Evolutionary conservation across 495 filamentous ascomycete genomes (phyloP), one percentile per base, ranked within the genome.

Genomic region (Cetradonia linearis): DNA sequence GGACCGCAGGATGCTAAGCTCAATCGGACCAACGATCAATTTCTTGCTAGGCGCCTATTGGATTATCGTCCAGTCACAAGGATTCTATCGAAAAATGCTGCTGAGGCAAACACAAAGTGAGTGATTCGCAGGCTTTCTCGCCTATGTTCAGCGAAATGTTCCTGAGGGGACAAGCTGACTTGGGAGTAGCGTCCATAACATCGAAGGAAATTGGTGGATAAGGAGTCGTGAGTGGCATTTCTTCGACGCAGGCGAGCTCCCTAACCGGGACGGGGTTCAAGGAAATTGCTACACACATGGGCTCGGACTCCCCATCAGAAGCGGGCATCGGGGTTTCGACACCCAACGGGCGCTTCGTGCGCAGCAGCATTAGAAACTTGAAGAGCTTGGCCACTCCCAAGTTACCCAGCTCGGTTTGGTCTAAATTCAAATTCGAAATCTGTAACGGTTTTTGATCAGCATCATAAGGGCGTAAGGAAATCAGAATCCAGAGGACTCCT

Each of bases 401-500:
- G 56, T 75, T 72, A 30, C 72, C 70, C 1, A 77, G 62, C 55
- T 74, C 68, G 3, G 73, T 75, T 53, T 74, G 71, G 44, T 75
- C 73, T 13, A 77, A 65, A 64, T 76, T 70, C 38, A 77, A 61
- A 18, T 75, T 9, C 66, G 63, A 9, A 76, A 63, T 44, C 74
- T 69, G 2, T 54, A 47, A 0, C 66, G 66, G 9, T 70, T 36
- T 6, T 61, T 69, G 23, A 75, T 69, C 14, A 74, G 58, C 3
- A 58, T 56, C 50, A 60, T 68, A 3, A 76, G 44, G 38, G 68
- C 61, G 25, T 55, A 38, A 11, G 63, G 38, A 68, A 62, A 2
- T 58, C 40, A 5, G 69, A 65, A 9, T 57, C 62, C 7, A 77
- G 68, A 2, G 74, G 74, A 67, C 77, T 78, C n/a, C 73, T 68